A percentile compares a stretch with the other conserved stretches of the same genome.
Conservation (phyloP, 2,329 filamentous ascomycete genomes). For the Diaporthe humulicola region DNA sequence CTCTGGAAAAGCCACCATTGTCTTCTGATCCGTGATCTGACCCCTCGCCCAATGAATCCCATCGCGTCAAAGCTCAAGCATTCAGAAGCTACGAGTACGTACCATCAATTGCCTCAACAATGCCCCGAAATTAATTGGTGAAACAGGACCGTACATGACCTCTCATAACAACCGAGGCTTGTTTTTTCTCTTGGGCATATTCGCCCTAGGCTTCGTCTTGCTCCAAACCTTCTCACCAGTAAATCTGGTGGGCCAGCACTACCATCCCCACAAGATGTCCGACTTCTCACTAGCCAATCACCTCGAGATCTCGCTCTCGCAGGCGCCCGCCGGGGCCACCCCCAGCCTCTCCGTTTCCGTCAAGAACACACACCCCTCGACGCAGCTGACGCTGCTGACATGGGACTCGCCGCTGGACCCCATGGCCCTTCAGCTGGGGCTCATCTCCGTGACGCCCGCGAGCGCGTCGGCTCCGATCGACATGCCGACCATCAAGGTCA, state of each 20-base stretch:
- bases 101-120: background rate
- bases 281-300: background rate
- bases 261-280: background rate
- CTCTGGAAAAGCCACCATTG: background rate
- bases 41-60: background rate
- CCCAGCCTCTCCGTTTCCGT: constrained; percentile 54
- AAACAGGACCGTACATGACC: background rate
- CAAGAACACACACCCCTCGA: constrained; percentile 53
- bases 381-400: constrained; percentile 55
- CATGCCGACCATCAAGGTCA: constrained; percentile 53
- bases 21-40: background rate
- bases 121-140: background rate
- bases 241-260: background rate
- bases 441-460: constrained; percentile 55
- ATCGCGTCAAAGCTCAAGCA: background rate
- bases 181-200: background rate
- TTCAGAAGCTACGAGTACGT: background rate
- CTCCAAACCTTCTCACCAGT: background rate
- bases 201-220: background rate
- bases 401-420: constrained; percentile 63
- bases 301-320: constrained; percentile 6
- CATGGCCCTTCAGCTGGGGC: constrained; percentile 55
- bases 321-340: background rate
- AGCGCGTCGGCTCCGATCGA: constrained; percentile 51
- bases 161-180: background rate